phyloP scores from a whole-genome alignment of 176 grass and related monocot genomes.

The Phragmites australis region DNA sequence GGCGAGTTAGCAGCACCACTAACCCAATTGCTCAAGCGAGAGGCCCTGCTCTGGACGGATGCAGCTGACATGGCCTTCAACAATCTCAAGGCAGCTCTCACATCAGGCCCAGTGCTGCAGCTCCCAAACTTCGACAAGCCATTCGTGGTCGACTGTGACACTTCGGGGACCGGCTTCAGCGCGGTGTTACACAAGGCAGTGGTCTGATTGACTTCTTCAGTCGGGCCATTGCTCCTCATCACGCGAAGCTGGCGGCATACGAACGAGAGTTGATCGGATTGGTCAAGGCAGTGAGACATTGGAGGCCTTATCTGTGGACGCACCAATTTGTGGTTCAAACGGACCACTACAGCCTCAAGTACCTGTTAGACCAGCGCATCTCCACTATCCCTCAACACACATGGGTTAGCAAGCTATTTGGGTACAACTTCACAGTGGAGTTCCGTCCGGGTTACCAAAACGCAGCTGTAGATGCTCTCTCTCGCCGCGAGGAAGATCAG shows the following conservation, averaged over 20 bases:
- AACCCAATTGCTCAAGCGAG: neutral
- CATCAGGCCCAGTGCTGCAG: neutral
- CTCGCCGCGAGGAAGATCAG: no score
- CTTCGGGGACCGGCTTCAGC: neutral
- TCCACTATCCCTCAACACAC: neutral
- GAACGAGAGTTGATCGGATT: no score
- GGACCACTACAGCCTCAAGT: no score
- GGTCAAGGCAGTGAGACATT: no score
- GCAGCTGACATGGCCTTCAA: neutral
- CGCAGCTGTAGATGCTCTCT: no score
- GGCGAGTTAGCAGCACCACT: neutral
- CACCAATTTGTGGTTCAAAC: no score
- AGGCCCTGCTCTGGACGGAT: rapidly evolving
- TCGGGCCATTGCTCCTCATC: no score
- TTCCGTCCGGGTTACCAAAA: no score
- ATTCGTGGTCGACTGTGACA: neutral
- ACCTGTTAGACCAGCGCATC: neutral
- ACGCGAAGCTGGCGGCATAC: no score
- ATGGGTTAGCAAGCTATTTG: neutral
- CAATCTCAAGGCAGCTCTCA: neutral
- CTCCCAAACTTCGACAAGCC: neutral
- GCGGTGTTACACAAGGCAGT: neutral
- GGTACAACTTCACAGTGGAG: no score
- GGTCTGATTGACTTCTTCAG: neutral
- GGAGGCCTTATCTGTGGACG: no score